Evolutionary conservation across 768 basidiomycete genomes (phyloP).

Genomic region (Boletus sp.): DNA sequence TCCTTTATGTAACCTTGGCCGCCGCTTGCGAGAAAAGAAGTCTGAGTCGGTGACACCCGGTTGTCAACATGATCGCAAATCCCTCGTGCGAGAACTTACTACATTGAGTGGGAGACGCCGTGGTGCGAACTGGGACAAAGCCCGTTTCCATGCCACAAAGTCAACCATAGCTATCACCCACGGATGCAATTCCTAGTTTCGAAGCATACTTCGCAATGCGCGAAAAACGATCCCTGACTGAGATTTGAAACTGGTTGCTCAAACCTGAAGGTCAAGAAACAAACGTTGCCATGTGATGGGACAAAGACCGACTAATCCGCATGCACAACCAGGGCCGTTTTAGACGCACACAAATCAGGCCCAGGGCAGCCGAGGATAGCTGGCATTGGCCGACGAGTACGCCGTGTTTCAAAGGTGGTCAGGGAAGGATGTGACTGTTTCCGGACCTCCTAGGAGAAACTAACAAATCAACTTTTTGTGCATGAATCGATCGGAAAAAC

Average conservation of each 20-base stretch:
- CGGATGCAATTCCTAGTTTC: not conserved
- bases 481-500: not conserved
- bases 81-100: not conserved
- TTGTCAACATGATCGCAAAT: constrained; percentile 4
- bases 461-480: not conserved
- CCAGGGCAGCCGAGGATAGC: not conserved
- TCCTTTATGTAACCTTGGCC: not conserved
- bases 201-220: too few species aligned
- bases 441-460: not conserved
- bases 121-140: not conserved
- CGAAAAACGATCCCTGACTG: not conserved
- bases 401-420: not conserved
- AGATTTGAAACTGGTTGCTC: not conserved
- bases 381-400: not conserved
- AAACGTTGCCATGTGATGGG: too few species aligned
- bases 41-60: not conserved
- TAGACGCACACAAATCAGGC: not conserved
- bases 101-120: not conserved
- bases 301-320: not conserved
- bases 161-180: not conserved
- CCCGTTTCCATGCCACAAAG: not conserved
- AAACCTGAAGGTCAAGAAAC: not conserved
- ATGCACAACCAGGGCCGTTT: not conserved
- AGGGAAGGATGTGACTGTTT: not conserved
- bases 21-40: not conserved